Percentiles rank a stretch among this genome's conserved stretches.
Evolutionary conservation across 768 basidiomycete genomes (phyloP).

Genomic region (Termitomyces sp.): DNA sequence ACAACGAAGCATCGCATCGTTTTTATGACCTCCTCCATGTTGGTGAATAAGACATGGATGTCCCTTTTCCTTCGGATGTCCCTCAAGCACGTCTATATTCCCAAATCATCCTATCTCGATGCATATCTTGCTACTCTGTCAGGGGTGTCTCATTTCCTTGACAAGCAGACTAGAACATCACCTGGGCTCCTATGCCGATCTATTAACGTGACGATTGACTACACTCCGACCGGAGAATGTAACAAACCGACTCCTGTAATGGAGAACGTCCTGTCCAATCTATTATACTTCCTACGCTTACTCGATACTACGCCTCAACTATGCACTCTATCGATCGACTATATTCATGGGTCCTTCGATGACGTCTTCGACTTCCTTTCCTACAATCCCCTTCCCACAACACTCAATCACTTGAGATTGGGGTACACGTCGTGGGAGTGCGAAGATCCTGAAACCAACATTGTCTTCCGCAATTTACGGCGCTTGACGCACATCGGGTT

Average conservation of each 20-base stretch:
- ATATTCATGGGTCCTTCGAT: slow-evolving; percentile 5
- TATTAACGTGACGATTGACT: slow-evolving; percentile 9
- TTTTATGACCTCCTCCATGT: slow-evolving; percentile 15
- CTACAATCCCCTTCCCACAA: slow-evolving; percentile 9
- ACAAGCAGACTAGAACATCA: not conserved
- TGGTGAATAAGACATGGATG: slow-evolving; percentile 20
- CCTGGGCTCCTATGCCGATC: slow-evolving; percentile 6
- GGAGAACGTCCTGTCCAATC: slow-evolving; percentile 4
- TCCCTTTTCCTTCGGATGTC: slow-evolving; percentile 10
- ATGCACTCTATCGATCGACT: slow-evolving; percentile 3
- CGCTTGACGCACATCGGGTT: not conserved
- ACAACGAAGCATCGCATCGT: slow-evolving; percentile 13
- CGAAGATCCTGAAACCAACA: not conserved
- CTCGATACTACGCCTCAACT: slow-evolving; percentile 9
- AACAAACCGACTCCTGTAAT: not conserved
- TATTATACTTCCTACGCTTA: slow-evolving; percentile 8
- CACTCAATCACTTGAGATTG: slow-evolving; percentile 1
- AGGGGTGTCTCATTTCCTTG: not conserved
- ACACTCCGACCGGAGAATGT: not conserved
- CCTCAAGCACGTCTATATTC: slow-evolving; percentile 16
- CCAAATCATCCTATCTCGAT: slow-evolving; percentile 14
- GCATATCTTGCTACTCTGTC: slow-evolving; percentile 5
- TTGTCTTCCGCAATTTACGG: not conserved
- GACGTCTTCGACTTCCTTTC: slow-evolving; percentile 10
- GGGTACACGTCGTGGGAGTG: not conserved